A percentile compares a stretch with the other conserved stretches of the same genome.
Evolutionary conservation across 73 alveolate genomes (phyloP).

Genomic region (Paramecium biaurelia): DNA sequence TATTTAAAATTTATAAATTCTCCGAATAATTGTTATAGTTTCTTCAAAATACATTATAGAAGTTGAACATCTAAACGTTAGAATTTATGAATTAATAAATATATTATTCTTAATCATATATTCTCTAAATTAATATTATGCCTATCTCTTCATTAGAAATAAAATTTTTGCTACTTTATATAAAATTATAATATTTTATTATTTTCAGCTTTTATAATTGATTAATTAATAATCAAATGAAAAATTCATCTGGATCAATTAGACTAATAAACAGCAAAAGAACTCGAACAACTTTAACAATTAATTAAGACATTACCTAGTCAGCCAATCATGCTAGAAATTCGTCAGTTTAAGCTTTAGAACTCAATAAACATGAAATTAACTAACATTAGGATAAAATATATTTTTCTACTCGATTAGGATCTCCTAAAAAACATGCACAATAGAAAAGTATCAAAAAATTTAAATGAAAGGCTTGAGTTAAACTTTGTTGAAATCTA

Average conservation of each 20-base stretch:
- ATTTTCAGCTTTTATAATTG: background rate
- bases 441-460: background rate
- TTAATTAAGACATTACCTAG: background rate
- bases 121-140: background rate
- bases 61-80: no score
- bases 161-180: background rate
- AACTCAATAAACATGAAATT: background rate
- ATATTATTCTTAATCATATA: background rate
- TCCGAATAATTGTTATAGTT: no score
- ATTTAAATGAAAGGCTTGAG: background rate
- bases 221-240: background rate
- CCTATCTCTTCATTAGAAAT: background rate
- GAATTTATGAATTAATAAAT: no score
- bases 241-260: constrained; percentile 56
- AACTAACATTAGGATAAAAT: background rate
- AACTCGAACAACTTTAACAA: background rate
- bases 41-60: no score
- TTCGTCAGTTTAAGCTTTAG: background rate
- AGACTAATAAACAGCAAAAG: background rate
- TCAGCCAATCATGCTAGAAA: background rate
- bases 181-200: background rate
- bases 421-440: background rate
- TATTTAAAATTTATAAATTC: no score
- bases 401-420: background rate
- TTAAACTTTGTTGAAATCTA: background rate